A percentile compares a stretch with the other conserved stretches of the same genome.
Conservation (phyloP, 2,329 filamentous ascomycete species). For the Fusarium sarcochroum region DNA sequence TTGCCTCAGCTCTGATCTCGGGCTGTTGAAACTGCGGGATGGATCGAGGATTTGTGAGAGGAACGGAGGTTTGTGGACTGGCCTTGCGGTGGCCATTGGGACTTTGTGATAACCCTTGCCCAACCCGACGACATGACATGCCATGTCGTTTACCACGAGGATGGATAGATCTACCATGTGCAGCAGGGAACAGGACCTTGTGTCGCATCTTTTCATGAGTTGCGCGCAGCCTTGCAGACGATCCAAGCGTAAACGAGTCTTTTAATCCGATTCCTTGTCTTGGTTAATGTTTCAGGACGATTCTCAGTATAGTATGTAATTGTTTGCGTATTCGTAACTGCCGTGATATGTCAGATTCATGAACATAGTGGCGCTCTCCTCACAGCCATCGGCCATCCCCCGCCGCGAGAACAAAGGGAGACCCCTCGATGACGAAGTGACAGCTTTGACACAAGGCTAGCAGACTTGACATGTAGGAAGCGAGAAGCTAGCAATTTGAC, state of each 20-base stretch:
- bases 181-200: constrained; percentile 44
- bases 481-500: neutral
- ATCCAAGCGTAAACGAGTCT: constrained; percentile 33
- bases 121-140: constrained; percentile 11
- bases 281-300: neutral
- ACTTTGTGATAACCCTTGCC: constrained; percentile 15
- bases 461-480: constrained; percentile 3
- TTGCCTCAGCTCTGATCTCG: constrained; percentile 32
- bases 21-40: constrained; percentile 32
- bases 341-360: constrained; percentile 6
- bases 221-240: constrained; percentile 42
- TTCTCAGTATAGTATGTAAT: neutral
- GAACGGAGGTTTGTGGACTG: constrained; percentile 25
- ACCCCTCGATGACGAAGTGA: constrained; percentile 2
- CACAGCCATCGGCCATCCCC: neutral
- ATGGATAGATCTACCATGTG: constrained; percentile 49
- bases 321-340: neutral
- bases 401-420: neutral
- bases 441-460: constrained; percentile 17
- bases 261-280: constrained; percentile 3
- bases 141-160: constrained; percentile 37
- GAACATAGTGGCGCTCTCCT: neutral
- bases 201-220: constrained; percentile 44
- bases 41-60: constrained; percentile 36
- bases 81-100: constrained; percentile 23